A percentile compares a stretch with the other conserved stretches of the same genome.
Evolutionary conservation across 2,329 filamentous ascomycete genomes (phyloP).

Genomic region (Diaporthe citri): DNA sequence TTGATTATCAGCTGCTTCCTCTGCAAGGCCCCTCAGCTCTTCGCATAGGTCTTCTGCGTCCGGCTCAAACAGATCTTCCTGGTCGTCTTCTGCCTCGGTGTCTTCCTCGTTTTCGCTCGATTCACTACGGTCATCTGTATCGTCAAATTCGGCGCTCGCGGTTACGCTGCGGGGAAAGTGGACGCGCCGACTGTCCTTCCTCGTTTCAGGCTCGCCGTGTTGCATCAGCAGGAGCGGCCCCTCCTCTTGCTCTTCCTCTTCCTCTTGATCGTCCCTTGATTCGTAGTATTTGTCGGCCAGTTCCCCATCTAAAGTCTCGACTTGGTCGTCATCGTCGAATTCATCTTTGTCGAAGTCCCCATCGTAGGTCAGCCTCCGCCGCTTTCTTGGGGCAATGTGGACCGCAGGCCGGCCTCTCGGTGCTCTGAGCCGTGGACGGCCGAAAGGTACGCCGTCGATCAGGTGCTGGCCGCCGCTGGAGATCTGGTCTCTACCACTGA

Average conservation of each 20-base stretch:
- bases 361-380: constrained; percentile 63
- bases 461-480: constrained; percentile 82
- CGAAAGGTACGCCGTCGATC: constrained; percentile 88
- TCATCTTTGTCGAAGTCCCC: constrained; percentile 56
- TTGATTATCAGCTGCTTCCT: constrained; percentile 44
- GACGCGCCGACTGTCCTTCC: constrained; percentile 31
- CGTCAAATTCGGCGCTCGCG: constrained; percentile 39
- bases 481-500: constrained; percentile 87
- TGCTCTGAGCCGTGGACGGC: constrained; percentile 75
- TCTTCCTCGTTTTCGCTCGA: constrained; percentile 41
- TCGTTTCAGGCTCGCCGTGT: constrained; percentile 28
- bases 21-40: constrained; percentile 47
- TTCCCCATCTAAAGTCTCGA: constrained; percentile 51
- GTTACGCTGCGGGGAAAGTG: constrained; percentile 33
- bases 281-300: constrained; percentile 47
- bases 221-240: constrained; percentile 40
- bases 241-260: constrained; percentile 42
- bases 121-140: constrained; percentile 44
- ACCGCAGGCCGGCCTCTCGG: constrained; percentile 74
- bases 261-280: constrained; percentile 41
- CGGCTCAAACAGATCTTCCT: constrained; percentile 34
- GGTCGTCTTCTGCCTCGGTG: constrained; percentile 43
- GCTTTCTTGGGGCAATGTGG: constrained; percentile 80
- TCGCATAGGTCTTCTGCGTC: constrained; percentile 52
- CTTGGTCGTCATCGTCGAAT: constrained; percentile 52